Evolutionary conservation across 495 filamentous ascomycete species (phyloP).

Genomic region (Aeminium ludgeri): DNA sequence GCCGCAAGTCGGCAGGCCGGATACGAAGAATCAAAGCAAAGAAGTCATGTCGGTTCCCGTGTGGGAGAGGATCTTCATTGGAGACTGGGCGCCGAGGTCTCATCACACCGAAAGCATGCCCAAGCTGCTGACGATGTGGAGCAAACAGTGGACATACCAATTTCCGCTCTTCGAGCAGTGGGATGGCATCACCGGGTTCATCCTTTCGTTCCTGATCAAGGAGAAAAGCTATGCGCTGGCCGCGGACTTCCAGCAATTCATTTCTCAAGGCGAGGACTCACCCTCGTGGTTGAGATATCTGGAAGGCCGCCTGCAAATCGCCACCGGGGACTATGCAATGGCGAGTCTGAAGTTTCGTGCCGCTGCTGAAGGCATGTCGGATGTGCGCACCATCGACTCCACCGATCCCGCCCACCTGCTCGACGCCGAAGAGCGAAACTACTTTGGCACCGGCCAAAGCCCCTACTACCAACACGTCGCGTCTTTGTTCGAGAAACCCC

Average conservation of each 20-base stretch:
- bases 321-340: constrained; percentile 49
- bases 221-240: constrained; percentile 20
- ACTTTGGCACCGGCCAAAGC: constrained; percentile 59
- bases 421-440: constrained; percentile 49
- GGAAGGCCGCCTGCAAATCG: constrained; percentile 63
- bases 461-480: constrained; percentile 73
- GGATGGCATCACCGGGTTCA: constrained; percentile 32
- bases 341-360: constrained; percentile 68
- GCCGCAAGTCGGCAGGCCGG: background rate
- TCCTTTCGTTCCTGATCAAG: constrained; percentile 37
- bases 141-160: constrained; percentile 17
- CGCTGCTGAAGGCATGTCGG: constrained; percentile 53
- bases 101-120: background rate
- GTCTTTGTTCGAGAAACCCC: constrained; percentile 55
- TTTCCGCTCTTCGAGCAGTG: constrained; percentile 12
- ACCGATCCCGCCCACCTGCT: constrained; percentile 43
- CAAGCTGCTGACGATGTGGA: constrained; percentile 24
- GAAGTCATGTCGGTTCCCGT: constrained; percentile 3
- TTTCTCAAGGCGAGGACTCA: constrained; percentile 43
- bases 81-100: constrained; percentile 16
- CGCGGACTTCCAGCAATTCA: constrained; percentile 38
- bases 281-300: constrained; percentile 64
- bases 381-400: constrained; percentile 16
- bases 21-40: background rate
- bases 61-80: constrained; percentile 18